phyloP scores from a whole-genome alignment of 441 rosid genomes.

The Brassica hybrid region DNA sequence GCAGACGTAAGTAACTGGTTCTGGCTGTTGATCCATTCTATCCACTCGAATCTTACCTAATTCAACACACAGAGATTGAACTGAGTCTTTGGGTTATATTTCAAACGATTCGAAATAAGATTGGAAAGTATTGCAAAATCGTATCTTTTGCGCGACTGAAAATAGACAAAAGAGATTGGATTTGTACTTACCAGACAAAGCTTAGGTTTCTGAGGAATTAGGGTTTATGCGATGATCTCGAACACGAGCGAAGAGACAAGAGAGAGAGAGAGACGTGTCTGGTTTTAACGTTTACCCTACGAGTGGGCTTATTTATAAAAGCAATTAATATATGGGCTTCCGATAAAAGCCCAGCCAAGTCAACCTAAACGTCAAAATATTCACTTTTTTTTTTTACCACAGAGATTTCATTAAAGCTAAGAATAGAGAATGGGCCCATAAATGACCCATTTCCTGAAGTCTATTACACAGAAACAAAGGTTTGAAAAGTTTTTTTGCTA shows the following conservation, averaged over 20 bases:
- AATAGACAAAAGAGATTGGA: background rate
- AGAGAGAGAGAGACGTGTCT: no score
- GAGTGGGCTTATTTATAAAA: background rate
- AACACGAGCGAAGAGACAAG: background rate
- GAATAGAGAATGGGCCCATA: no score
- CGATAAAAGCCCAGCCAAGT: background rate
- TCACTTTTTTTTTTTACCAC: no score
- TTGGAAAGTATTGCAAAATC: background rate
- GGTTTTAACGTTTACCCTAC: background rate
- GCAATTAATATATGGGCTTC: background rate
- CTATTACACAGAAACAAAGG: no score
- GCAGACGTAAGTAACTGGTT: constrained; percentile 82
- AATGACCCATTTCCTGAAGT: no score
- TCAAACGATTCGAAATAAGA: background rate
- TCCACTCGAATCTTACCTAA: constrained; percentile 12
- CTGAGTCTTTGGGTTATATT: background rate
- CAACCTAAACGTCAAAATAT: no score
- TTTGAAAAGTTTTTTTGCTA: no score
- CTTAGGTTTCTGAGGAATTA: constrained; percentile 18
- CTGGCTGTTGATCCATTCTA: constrained; percentile 71
- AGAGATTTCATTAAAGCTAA: no score
- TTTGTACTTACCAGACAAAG: constrained; percentile 22
- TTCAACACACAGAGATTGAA: background rate
- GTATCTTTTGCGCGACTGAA: background rate
- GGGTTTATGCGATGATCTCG: constrained; percentile 7